Evolutionary conservation across 768 basidiomycete genomes (phyloP).

Genomic region (Lactifluus rugatus): DNA sequence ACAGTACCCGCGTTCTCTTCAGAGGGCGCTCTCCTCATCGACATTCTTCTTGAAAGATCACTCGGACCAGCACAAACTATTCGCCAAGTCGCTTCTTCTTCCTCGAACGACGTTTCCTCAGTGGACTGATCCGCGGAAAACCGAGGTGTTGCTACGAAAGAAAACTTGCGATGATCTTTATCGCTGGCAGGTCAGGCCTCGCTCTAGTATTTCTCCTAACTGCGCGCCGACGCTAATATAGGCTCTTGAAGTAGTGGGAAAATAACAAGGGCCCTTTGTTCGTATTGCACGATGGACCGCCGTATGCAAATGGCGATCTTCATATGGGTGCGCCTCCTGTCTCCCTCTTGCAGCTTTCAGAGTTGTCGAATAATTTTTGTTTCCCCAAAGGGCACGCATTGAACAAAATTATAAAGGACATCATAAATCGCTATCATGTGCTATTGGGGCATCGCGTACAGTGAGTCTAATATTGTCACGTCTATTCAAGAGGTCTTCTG

Average conservation of each 20-base stretch:
- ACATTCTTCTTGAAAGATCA: background rate
- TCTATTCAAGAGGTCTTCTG: background rate
- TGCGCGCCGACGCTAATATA: background rate
- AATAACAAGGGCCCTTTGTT: slow-evolving; percentile 62
- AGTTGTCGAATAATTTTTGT: background rate
- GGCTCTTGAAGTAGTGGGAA: slow-evolving; percentile 39
- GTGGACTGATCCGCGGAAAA: slow-evolving; percentile 53
- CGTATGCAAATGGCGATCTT: slow-evolving; percentile 92
- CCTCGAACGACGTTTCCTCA: slow-evolving; percentile 78
- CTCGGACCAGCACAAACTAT: slow-evolving; percentile 29
- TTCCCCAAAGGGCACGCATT: slow-evolving; percentile 70
- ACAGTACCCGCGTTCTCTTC: background rate
- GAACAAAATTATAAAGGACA: slow-evolving; percentile 95
- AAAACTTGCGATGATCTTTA: slow-evolving; percentile 72
- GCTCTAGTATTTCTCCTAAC: background rate
- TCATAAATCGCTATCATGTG: slow-evolving; percentile 84
- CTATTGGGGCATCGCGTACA: slow-evolving; percentile 69
- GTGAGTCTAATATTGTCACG: slow-evolving; percentile 37
- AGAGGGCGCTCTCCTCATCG: background rate
- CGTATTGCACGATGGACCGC: slow-evolving; percentile 91
- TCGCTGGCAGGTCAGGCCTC: slow-evolving; percentile 55
- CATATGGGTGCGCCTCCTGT: slow-evolving; percentile 66
- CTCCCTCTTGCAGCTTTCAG: background rate
- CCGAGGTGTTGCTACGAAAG: slow-evolving; percentile 46
- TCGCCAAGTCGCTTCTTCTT: slow-evolving; percentile 58